Base-by-base conservation (phyloP, 306 rosid genomes). In the Calophaca sinica region DNA sequence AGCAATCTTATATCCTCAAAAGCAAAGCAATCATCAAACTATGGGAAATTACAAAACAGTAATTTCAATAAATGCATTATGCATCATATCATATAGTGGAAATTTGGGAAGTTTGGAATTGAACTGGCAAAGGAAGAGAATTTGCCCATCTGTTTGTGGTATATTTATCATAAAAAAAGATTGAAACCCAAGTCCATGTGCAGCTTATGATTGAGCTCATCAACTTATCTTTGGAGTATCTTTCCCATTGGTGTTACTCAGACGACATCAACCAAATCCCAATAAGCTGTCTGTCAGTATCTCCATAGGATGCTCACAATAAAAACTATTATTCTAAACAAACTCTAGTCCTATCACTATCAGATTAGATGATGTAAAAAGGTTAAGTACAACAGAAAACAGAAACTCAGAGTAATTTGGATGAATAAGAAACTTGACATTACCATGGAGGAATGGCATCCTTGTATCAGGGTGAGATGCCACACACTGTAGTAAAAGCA, bases 381-480 rank as follows among this genome's bases (percentile, higher is more conserved):
- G 33, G 36, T 2, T 4, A 33, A 33, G 36, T 33, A 33, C 9
- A 35, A 59, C 31, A 20, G 15, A 5, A 6, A 44, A 8, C 29
- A 75, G 36, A 60, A 62, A 7, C 58, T 53, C 9, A 49, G 32
- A 20, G 26, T 20, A 20, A 20, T 20, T 20, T 0, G 26, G 26
- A 77, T 68, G 32, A 61, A 84, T 69, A 74, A 81, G 54, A 73
- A 71, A 45, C 79, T 51, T 9, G 62, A 35, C 38, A 83, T 87
- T 93, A 93, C 97, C 98, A 5, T 89, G 85, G 4, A 91, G 89
- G 84, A 93, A 93, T 73, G 78, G 66, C 87, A 87, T 87, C 82
- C 91, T 87, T 29, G 98, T 93, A 48, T 89, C 90, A 13, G 91
- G 88, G 76, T 93, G 94, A 78, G 98, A 89, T 6, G 98, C 98